Conservation (phyloP, 495 filamentous ascomycete genomes). For the Pyrenopolyporus hunteri region DNA sequence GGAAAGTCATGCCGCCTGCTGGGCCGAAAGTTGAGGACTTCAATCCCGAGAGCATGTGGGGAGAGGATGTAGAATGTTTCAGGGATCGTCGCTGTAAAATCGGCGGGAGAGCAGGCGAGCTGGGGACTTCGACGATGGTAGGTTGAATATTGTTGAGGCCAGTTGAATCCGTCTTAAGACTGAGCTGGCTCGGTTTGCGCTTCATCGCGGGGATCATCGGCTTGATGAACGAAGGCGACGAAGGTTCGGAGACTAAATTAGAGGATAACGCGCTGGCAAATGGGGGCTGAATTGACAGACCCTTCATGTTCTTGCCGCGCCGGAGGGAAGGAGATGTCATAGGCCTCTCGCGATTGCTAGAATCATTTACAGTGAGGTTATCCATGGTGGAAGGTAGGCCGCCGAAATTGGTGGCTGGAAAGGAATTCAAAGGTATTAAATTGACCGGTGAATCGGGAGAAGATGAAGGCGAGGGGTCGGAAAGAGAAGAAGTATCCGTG, state of each 20-base stretch:
- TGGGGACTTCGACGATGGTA: slow-evolving; percentile 49
- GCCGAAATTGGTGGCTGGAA: slow-evolving; percentile 55
- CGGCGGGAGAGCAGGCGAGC: slow-evolving; percentile 52
- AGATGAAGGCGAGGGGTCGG: slow-evolving; percentile 89
- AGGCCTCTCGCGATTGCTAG: slow-evolving; percentile 50
- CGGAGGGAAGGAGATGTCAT: slow-evolving; percentile 74
- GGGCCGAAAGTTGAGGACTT: slow-evolving; percentile 61
- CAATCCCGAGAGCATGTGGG: slow-evolving; percentile 59
- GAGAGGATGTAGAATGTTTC: slow-evolving; percentile 63
- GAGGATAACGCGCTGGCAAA: slow-evolving; percentile 53
- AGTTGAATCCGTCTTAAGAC: slow-evolving; percentile 64
- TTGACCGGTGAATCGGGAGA: slow-evolving; percentile 86
- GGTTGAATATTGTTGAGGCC: slow-evolving; percentile 50
- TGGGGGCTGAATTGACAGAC: slow-evolving; percentile 85
- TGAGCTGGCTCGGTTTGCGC: slow-evolving; percentile 80
- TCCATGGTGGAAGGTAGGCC: slow-evolving; percentile 53
- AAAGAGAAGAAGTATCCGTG: slow-evolving; percentile 82
- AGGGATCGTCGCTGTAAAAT: slow-evolving; percentile 60
- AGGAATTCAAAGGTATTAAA: slow-evolving; percentile 62
- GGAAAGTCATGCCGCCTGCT: slow-evolving; percentile 59
- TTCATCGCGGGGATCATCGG: slow-evolving; percentile 69
- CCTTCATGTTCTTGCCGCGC: slow-evolving; percentile 89
- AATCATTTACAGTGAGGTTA: slow-evolving; percentile 49
- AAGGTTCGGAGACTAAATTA: slow-evolving; percentile 68
- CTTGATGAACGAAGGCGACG: slow-evolving; percentile 82